Evolutionary conservation across 805 yeast genomes (phyloP), one percentile per base, ranked within the genome.

Genomic region (Metschnikowia cubensis): DNA sequence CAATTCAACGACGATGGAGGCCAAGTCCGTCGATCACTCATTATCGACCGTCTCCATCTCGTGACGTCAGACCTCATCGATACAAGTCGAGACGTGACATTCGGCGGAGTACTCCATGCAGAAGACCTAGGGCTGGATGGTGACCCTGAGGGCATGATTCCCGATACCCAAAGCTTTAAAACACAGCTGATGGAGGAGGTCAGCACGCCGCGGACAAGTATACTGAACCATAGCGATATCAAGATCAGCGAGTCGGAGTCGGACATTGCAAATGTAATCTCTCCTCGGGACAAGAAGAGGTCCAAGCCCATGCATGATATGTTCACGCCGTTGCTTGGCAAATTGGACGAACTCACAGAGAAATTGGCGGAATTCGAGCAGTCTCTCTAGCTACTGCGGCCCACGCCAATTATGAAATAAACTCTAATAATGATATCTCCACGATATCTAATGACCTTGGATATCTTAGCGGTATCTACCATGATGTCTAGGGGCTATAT

Each of bases 281-380:
- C 55, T 22, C 46, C 59, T 17, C 47, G 44, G 3, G 63, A 59
- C 14, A 61, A 58, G 50, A 45, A 67, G 22, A 64, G 65, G 48
- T 59, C 62, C 45, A 62, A 64, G 53, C 71, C 73, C 4, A 79
- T 83, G 6, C 76, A 74, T 42, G 76, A 75, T 20, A 70, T 83
- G 62, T 84, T 83, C 64, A 69, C 77, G 57, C 87, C 87, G 2
- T 71, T 85, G 6, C 69, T 84, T 45, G 73, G 74, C 21, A 77
- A 77, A 48, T 69, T 73, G 51, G 77, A 73, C 55, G 73, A 68
- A 55, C 64, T 73, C 50, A 74, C 75, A 2, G 73, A 70, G 45
- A 69, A 66, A 53, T 62, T 73, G 51, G 75, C 75, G 0, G 73
- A 71, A 57, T 61, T 73, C 29, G 66, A 64, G 54, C 59, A 55